A percentile compares a stretch with the other conserved stretches of the same genome.
Conservation (phyloP, 176 grass and related monocot genomes). For the Alopecurus myosuroides region DNA sequence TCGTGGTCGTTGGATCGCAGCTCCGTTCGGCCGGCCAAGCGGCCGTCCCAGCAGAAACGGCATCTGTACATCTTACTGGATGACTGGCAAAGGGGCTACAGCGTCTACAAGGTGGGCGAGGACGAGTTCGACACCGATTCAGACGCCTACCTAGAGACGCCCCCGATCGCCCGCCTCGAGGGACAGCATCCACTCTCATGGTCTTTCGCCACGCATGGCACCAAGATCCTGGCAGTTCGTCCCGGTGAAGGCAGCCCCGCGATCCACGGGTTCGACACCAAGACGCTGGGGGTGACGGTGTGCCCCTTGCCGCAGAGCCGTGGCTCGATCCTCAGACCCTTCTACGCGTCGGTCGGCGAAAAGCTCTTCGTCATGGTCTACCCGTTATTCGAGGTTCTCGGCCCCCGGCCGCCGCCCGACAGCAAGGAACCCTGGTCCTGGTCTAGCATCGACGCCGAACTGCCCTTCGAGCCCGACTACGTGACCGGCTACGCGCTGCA, state of each 20-base stretch:
- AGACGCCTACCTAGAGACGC: neutral
- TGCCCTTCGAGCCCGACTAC: neutral
- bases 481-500: neutral
- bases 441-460: neutral
- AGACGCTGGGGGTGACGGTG: neutral
- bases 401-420: neutral
- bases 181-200: neutral
- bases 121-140: neutral
- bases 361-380: neutral
- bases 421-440: neutral
- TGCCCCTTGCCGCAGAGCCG: neutral
- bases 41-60: neutral
- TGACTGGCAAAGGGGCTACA: constrained; percentile 13
- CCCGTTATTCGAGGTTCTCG: neutral
- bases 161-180: neutral
- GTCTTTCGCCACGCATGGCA: neutral
- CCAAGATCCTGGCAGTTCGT: neutral
- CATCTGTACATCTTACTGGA: neutral
- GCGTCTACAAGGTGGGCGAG: neutral
- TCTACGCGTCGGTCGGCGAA: neutral
- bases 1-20: neutral
- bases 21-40: neutral
- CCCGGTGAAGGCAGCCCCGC: neutral
- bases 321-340: neutral
- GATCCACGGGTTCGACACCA: neutral